These are phyloP conservation scores for Phytophthora constricta DNA, from an alignment of 352 stramenopile genomes.

Conservation along the genomic window DNA sequence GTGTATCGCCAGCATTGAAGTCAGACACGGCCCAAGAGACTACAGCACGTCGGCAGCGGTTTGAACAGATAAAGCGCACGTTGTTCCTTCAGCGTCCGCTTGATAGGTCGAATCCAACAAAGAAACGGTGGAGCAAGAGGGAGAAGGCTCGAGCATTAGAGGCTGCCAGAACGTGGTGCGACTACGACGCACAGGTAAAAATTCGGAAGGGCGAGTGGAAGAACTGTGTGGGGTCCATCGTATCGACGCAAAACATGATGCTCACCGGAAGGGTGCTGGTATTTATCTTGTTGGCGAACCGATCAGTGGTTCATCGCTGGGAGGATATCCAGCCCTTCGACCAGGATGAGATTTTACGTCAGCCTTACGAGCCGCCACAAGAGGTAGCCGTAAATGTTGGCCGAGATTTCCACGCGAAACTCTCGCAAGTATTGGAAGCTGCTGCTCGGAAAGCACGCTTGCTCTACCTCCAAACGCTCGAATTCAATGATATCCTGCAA, in stretches of 20 bases:
- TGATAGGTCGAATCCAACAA: constrained; percentile 22
- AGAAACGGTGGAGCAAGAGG: constrained; percentile 59
- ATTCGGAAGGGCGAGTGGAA: constrained; percentile 58
- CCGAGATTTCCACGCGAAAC: constrained; percentile 46
- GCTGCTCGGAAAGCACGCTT: constrained; percentile 49
- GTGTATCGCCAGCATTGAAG: constrained; percentile 45
- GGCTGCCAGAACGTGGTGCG: constrained; percentile 55
- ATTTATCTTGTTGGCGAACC: constrained; percentile 61
- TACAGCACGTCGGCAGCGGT: constrained; percentile 30
- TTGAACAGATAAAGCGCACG: constrained; percentile 53
- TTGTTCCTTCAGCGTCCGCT: constrained; percentile 52
- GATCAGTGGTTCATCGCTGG: constrained; percentile 61
- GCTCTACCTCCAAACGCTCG: constrained; percentile 69
- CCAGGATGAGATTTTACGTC: constrained; percentile 43
- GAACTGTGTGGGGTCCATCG: constrained; percentile 46
- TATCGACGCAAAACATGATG: constrained; percentile 75
- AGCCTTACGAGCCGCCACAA: constrained; percentile 48
- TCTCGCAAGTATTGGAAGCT: constrained; percentile 41
- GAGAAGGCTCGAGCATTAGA: constrained; percentile 41
- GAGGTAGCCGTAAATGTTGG: constrained; percentile 39
- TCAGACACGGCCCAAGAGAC: constrained; percentile 70
- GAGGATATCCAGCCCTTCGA: constrained; percentile 57
- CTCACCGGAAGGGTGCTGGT: constrained; percentile 64
- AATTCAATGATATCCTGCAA: constrained; percentile 72
- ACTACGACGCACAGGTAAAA: constrained; percentile 60